Percentiles rank a stretch among this genome's conserved stretches.
phyloP scores from a whole-genome alignment of 805 yeast genomes.

The Starmerella cellae region DNA sequence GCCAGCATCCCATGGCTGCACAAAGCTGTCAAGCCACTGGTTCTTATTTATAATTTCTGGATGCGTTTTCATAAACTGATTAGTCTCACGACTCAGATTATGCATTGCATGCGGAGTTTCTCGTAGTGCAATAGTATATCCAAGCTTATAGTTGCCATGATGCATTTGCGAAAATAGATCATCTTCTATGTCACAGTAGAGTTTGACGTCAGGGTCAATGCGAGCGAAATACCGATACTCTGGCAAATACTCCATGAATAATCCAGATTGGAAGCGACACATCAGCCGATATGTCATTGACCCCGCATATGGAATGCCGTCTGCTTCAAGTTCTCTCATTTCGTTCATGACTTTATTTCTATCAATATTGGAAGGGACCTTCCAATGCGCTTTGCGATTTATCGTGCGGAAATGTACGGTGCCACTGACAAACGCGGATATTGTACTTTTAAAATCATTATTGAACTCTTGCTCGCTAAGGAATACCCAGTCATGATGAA shows the following conservation, averaged over 20 bases:
- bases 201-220: conserved; percentile 84
- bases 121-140: conserved; percentile 65
- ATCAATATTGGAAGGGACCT: conserved; percentile 42
- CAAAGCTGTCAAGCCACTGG: conserved; percentile 46
- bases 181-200: conserved; percentile 80
- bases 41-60: conserved; percentile 43
- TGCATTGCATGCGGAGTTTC: conserved; percentile 79
- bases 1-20: conserved; percentile 55
- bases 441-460: conserved; percentile 45
- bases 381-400: conserved; percentile 45
- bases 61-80: conserved; percentile 32
- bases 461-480: conserved; percentile 68
- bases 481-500: conserved; percentile 82
- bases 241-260: conserved; percentile 63
- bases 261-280: conserved; percentile 88
- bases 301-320: conserved; percentile 67
- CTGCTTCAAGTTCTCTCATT: conserved; percentile 4
- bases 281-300: conserved; percentile 76
- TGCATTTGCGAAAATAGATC: conserved; percentile 84
- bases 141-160: conserved; percentile 55
- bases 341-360: conserved; percentile 70
- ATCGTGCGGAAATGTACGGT: conserved; percentile 61
- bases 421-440: conserved; percentile 42
- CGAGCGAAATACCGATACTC: conserved; percentile 90
- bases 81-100: conserved; percentile 47